Percentiles rank a stretch among this genome's conserved stretches.
Evolutionary conservation across 1,139 yeast genomes (phyloP).

Genomic region (Geotrichum citri-aurantii): DNA sequence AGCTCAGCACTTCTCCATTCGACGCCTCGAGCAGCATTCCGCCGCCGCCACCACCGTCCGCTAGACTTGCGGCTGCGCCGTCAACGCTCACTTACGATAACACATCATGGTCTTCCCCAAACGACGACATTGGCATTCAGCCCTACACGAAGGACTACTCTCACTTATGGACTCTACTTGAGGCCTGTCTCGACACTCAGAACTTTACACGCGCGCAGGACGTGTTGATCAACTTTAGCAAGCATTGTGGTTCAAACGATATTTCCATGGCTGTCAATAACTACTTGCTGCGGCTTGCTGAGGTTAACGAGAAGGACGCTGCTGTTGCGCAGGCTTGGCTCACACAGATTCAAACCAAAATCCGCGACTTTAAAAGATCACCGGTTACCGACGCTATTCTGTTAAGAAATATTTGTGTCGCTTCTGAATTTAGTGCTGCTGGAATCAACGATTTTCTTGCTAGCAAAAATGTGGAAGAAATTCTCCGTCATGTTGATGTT

Average conservation of each 20-base stretch:
- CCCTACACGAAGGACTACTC: conserved; percentile 44
- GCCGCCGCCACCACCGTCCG: conserved; percentile 1
- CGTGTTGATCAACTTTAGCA: conserved; percentile 54
- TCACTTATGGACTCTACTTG: conserved; percentile 70
- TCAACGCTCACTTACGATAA: conserved; percentile 3
- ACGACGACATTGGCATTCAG: conserved; percentile 31
- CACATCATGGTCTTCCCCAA: conserved; percentile 35
- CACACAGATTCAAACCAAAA: conserved; percentile 23
- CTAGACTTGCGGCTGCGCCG: not conserved
- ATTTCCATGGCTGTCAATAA: conserved; percentile 45
- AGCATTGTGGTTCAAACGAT: conserved; percentile 38
- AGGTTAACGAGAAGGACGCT: conserved; percentile 33
- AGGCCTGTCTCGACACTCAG: conserved; percentile 67
- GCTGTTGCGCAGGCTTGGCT: conserved; percentile 31
- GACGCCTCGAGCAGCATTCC: not conserved
- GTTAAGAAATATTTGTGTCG: conserved; percentile 30
- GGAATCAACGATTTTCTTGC: conserved; percentile 6
- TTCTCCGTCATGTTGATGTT: conserved; percentile 59
- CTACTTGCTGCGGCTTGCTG: conserved; percentile 44
- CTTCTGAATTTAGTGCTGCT: conserved; percentile 22
- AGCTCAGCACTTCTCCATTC: not conserved
- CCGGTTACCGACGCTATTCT: conserved; percentile 36
- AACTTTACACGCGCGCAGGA: conserved; percentile 69
- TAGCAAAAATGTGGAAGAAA: conserved; percentile 20
- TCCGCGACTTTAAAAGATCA: conserved; percentile 28